Evolutionary conservation across 495 filamentous ascomycete species (phyloP).

Genomic region (Podospora bellae-mahoneyi): DNA sequence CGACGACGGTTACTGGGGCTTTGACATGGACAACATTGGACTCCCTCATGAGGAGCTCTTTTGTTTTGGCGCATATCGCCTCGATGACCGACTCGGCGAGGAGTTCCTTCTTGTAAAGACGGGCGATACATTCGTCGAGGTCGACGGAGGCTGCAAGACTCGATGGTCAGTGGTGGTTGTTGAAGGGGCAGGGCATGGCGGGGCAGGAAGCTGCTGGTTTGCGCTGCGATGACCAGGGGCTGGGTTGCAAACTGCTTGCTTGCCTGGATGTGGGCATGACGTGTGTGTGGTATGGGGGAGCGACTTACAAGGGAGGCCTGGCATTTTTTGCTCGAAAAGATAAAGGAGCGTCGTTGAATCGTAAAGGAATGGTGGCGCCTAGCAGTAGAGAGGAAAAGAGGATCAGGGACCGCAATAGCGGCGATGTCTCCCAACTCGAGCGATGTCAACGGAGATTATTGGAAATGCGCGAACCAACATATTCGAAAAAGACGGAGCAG

Average conservation of each 20-base stretch:
- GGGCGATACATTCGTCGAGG: slow-evolving; percentile 94
- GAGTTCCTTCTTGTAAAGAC: slow-evolving; percentile 93
- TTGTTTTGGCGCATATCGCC: slow-evolving; percentile 98
- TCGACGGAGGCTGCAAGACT: slow-evolving; percentile 76
- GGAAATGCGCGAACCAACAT: slow-evolving; percentile 34
- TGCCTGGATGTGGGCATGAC: background rate
- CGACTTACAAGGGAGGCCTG: slow-evolving; percentile 77
- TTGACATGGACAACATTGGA: slow-evolving; percentile 98
- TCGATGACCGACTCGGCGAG: slow-evolving; percentile 97
- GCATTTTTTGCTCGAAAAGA: slow-evolving; percentile 55
- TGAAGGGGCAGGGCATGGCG: background rate
- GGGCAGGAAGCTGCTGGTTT: slow-evolving; percentile 10
- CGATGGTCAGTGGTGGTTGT: slow-evolving; percentile 12
- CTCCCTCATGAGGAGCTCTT: slow-evolving; percentile 98
- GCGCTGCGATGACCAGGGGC: background rate
- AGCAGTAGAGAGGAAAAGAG: slow-evolving; percentile 1
- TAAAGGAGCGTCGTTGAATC: slow-evolving; percentile 16
- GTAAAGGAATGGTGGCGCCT: slow-evolving; percentile 1
- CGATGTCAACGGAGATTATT: slow-evolving; percentile 30
- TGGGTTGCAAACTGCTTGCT: background rate
- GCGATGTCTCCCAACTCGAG: slow-evolving; percentile 33
- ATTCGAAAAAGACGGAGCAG: slow-evolving; percentile 26
- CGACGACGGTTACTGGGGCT: slow-evolving; percentile 96
- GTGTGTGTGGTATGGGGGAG: background rate
- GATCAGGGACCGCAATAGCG: slow-evolving; percentile 25